phyloP scores from a whole-genome alignment of 257 asterid genomes.

The Oldenlandia corymbosa region DNA sequence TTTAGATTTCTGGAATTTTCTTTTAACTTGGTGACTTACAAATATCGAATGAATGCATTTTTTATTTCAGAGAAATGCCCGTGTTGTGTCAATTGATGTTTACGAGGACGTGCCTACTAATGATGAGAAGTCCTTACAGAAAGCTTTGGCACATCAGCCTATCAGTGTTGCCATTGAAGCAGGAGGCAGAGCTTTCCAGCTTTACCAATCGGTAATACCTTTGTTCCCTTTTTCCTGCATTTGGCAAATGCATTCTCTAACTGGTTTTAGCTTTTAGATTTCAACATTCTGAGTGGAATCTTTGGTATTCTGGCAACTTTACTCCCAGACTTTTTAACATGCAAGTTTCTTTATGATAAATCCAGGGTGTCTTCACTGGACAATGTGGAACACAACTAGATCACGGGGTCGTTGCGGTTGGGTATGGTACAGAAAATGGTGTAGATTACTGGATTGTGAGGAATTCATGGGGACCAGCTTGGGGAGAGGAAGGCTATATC shows the following conservation, averaged over 20 bases:
- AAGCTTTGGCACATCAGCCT: constrained; percentile 73
- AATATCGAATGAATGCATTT: neutral
- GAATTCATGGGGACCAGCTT: constrained; percentile 81
- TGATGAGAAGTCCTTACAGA: constrained; percentile 64
- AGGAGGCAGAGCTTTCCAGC: constrained; percentile 92
- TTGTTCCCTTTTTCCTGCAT: neutral
- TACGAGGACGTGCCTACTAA: constrained; percentile 72
- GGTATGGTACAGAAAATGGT: constrained; percentile 65
- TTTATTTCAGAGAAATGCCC: constrained; percentile 55
- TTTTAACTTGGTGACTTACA: neutral
- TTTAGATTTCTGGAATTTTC: neutral
- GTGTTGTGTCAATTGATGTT: constrained; percentile 65
- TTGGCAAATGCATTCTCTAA: too few species aligned
- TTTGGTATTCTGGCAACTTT: too few species aligned
- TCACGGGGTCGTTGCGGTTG: constrained; percentile 84
- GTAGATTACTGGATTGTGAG: constrained; percentile 75
- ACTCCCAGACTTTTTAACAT: too few species aligned
- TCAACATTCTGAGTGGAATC: too few species aligned
- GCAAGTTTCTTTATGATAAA: neutral
- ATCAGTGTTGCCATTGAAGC: constrained; percentile 91
- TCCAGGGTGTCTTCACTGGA: constrained; percentile 81
- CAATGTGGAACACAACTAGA: constrained; percentile 64
- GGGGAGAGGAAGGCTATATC: constrained; percentile 90
- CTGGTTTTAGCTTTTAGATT: too few species aligned
- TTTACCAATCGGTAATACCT: constrained; percentile 60